A percentile compares a stretch with the other conserved stretches of the same genome.
phyloP scores from a whole-genome alignment of 345 rosid species.

The Atalantia buxifolia region DNA sequence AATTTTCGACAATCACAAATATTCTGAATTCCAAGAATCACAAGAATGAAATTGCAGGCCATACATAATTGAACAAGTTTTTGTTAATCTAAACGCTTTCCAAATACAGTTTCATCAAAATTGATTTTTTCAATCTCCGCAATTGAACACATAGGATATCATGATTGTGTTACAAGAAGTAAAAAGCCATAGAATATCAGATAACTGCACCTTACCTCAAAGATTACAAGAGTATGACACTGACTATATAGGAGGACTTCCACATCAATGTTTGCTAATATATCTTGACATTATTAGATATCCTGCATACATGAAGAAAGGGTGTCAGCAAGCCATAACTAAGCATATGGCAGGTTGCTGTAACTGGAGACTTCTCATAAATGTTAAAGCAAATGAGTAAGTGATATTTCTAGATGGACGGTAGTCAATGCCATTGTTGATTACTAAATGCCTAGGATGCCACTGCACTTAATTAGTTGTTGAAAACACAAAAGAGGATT shows the following conservation, averaged over 20 bases:
- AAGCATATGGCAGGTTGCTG: background rate
- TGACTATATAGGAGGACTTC: conserved; percentile 19
- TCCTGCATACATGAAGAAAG: conserved; percentile 17
- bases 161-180: background rate
- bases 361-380: background rate
- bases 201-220: conserved; percentile 9
- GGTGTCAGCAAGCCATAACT: background rate
- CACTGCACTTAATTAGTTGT: background rate
- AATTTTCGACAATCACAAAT: background rate
- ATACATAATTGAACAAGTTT: background rate
- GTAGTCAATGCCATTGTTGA: background rate
- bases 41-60: background rate
- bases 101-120: background rate
- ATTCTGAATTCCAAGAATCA: background rate
- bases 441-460: background rate
- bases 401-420: background rate
- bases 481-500: background rate
- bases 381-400: background rate
- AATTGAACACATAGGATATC: background rate
- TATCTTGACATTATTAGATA: conserved; percentile 24
- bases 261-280: conserved; percentile 10
- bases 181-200: background rate
- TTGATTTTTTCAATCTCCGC: background rate
- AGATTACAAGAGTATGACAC: background rate
- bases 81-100: background rate